phyloP scores from a whole-genome alignment of 1,139 yeast species.

The Hanseniaspora uvarum region DNA sequence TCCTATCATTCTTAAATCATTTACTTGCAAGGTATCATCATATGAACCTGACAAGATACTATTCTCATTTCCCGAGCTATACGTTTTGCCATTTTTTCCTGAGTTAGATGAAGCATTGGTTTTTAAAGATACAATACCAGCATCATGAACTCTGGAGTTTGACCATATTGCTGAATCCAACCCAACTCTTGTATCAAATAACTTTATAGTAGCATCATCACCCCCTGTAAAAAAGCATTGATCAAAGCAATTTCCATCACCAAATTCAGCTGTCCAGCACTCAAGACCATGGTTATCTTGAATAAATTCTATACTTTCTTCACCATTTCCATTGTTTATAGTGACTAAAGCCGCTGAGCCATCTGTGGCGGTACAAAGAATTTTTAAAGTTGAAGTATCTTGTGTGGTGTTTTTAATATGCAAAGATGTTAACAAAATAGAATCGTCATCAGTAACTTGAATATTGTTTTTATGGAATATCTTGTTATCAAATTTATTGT shows the following conservation, averaged over 20 bases:
- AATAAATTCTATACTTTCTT: neutral
- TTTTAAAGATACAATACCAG: conserved; percentile 74
- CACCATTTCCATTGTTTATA: conserved; percentile 16
- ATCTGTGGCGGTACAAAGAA: conserved; percentile 48
- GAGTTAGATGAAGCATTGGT: conserved; percentile 12
- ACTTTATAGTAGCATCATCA: conserved; percentile 68
- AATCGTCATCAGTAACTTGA: conserved; percentile 40
- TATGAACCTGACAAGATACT: conserved; percentile 83
- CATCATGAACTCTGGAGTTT: conserved; percentile 56
- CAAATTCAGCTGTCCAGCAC: conserved; percentile 84
- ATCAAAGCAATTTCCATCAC: conserved; percentile 43
- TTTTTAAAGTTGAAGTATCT: conserved; percentile 31
- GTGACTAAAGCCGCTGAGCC: conserved; percentile 33
- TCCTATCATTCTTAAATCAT: conserved; percentile 53
- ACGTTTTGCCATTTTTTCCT: conserved; percentile 22
- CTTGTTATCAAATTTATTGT: conserved; percentile 21
- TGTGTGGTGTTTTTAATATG: conserved; percentile 37
- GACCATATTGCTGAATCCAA: conserved; percentile 44
- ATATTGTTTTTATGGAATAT: conserved; percentile 29
- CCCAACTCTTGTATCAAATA: conserved; percentile 53
- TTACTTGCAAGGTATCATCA: conserved; percentile 62
- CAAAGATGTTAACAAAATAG: conserved; percentile 52
- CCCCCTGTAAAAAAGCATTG: conserved; percentile 78
- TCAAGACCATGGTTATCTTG: conserved; percentile 50
- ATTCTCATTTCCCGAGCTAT: conserved; percentile 35